Evolutionary conservation across 495 filamentous ascomycete genomes (phyloP).

Genomic region (Monascus purpureus): DNA sequence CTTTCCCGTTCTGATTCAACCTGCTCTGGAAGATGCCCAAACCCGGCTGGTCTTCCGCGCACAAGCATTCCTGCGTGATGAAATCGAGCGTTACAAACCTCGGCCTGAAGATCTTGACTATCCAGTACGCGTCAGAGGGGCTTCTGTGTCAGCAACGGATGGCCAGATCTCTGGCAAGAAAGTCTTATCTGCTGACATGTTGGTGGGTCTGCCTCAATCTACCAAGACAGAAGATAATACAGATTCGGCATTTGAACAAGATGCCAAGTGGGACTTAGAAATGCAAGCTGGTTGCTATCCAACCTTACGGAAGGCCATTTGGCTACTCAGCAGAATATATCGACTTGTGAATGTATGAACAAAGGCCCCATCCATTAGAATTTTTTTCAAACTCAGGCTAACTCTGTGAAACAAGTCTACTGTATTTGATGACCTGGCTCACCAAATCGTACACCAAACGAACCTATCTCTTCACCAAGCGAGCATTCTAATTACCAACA

Average conservation of each 20-base stretch:
- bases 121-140: constrained; percentile 34
- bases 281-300: constrained; percentile 47
- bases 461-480: constrained; percentile 47
- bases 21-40: constrained; percentile 59
- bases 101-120: constrained; percentile 58
- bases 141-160: constrained; percentile 34
- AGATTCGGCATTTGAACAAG: constrained; percentile 28
- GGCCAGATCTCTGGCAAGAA: constrained; percentile 34
- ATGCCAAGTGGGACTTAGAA: constrained; percentile 39
- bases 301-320: constrained; percentile 62
- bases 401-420: constrained; percentile 34
- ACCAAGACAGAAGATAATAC: constrained; percentile 37
- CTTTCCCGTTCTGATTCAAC: constrained; percentile 51
- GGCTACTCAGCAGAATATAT: constrained; percentile 74
- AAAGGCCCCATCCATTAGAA: constrained; percentile 6
- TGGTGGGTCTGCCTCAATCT: constrained; percentile 36
- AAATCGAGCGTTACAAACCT: constrained; percentile 57
- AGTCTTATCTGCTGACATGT: constrained; percentile 23
- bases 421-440: constrained; percentile 65
- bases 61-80: constrained; percentile 49
- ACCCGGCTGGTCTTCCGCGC: constrained; percentile 61
- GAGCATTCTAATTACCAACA: constrained; percentile 35
- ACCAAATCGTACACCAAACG: constrained; percentile 64
- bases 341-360: constrained; percentile 60
- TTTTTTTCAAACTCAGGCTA: constrained; percentile 5